These are phyloP conservation scores for Mucor velutinosus DNA, from an alignment of 371 early-diverging fungal genomes.

Conservation along the genomic window DNA sequence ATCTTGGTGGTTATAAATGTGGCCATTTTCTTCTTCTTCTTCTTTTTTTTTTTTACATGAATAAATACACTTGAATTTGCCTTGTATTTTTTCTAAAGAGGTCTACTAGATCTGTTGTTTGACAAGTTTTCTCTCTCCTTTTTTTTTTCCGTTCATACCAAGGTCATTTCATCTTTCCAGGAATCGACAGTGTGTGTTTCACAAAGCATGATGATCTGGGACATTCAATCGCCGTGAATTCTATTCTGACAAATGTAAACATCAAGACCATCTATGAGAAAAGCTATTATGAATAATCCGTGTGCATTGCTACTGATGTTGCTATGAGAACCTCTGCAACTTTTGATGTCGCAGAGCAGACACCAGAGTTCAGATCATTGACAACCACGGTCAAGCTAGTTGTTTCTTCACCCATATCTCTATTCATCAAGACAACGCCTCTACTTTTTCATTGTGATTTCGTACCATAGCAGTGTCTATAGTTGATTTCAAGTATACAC, in stretches of 20 bases:
- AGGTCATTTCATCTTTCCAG: not conserved
- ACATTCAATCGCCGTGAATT: not conserved
- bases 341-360: too few species aligned
- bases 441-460: too few species aligned
- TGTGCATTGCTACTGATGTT: too few species aligned
- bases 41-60: not conserved
- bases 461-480: not conserved
- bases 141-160: not conserved
- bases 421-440: too few species aligned
- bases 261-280: not conserved
- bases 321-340: too few species aligned
- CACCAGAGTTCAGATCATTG: too few species aligned
- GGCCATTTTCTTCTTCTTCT: not conserved
- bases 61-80: not conserved
- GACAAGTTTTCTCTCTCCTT: not conserved
- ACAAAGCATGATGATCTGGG: not conserved
- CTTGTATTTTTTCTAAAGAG: not conserved
- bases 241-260: not conserved
- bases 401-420: too few species aligned
- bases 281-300: too few species aligned
- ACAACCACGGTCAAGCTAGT: too few species aligned
- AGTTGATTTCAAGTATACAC: not conserved
- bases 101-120: not conserved
- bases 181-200: not conserved
- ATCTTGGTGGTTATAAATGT: constrained; percentile 45